phyloP scores from a whole-genome alignment of 768 basidiomycete species.

The Lyophyllum semitale region DNA sequence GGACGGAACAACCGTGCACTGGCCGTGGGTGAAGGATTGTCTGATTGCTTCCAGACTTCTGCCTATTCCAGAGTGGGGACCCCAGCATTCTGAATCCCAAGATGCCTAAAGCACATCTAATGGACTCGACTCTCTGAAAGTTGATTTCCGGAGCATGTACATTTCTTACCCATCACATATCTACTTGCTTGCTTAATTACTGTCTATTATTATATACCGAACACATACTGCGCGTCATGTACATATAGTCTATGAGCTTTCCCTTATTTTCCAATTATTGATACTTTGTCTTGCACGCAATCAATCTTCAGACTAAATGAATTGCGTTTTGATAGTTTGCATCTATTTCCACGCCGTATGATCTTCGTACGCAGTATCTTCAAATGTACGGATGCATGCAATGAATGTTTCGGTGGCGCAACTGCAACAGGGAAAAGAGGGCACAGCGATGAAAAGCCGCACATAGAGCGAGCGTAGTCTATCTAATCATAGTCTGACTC shows the following conservation, averaged over 20 bases:
- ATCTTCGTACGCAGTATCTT: neutral
- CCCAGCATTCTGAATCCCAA: conserved; percentile 13
- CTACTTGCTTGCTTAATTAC: neutral
- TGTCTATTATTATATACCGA: conserved; percentile 4
- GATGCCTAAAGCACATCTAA: conserved; percentile 11
- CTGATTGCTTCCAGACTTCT: conserved; percentile 62
- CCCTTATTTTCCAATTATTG: neutral
- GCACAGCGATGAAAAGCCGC: too few relatives aligned
- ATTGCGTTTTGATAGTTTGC: too few relatives aligned
- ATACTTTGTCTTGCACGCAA: neutral
- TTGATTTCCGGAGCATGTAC: conserved; percentile 2
- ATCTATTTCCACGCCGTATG: neutral
- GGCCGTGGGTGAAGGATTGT: conserved; percentile 80
- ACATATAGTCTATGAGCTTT: neutral
- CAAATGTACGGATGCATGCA: neutral
- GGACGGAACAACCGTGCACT: conserved; percentile 43
- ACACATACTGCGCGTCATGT: neutral
- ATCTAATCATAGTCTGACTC: conserved; percentile 22
- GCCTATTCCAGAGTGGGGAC: conserved; percentile 32
- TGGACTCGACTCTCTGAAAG: neutral
- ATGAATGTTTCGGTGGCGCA: neutral
- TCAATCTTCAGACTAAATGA: neutral
- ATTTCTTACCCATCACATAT: neutral
- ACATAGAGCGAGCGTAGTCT: neutral
- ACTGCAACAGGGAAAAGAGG: neutral